Percentiles rank a stretch among this genome's conserved stretches.
These are phyloP conservation scores for Hymenoscyphus repandus DNA, from an alignment of 2,329 filamentous ascomycete species.

Conservation along the genomic window DNA sequence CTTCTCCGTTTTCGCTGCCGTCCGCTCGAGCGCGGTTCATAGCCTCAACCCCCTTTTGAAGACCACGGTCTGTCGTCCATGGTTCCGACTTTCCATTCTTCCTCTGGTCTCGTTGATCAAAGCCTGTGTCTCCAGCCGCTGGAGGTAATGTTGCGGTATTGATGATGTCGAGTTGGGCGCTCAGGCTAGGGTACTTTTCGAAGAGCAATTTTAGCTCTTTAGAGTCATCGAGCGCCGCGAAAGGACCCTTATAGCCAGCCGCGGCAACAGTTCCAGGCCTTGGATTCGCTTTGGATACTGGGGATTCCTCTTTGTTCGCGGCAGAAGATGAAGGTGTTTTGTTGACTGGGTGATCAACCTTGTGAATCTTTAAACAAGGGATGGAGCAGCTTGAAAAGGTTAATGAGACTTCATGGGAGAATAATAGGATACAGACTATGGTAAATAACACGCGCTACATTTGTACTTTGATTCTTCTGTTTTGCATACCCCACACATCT, in stretches of 20 bases:
- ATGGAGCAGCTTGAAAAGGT: conserved; percentile 48
- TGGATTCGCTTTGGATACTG: conserved; percentile 5
- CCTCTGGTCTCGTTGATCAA: conserved; percentile 1
- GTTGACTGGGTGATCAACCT: conserved; percentile 29
- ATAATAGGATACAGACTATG: conserved; percentile 45
- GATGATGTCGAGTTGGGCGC: conserved; percentile 43
- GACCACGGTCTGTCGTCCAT: conserved; percentile 56
- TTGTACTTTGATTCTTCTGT: conserved; percentile 53
- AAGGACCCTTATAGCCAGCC: conserved; percentile 37
- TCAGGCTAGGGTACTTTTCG: conserved; percentile 46
- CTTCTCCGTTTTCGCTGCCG: conserved; percentile 47
- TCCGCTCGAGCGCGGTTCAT: conserved; percentile 46
- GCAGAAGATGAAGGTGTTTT: conserved; percentile 12
- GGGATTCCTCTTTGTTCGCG: conserved; percentile 8
- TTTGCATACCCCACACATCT: conserved; percentile 51
- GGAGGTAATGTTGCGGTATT: conserved; percentile 46
- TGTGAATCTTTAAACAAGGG: conserved; percentile 48
- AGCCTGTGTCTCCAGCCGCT: conserved; percentile 6
- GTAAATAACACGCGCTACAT: conserved; percentile 51
- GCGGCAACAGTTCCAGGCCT: conserved; percentile 24
- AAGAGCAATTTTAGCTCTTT: conserved; percentile 47
- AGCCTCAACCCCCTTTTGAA: conserved; percentile 49
- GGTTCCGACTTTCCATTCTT: conserved; percentile 7
- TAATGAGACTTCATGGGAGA: conserved; percentile 1
- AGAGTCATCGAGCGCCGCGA: conserved; percentile 46